Evolutionary conservation across 2,329 filamentous ascomycete genomes (phyloP), one percentile per base, ranked within the genome.

Genomic region (Claviceps lovelessii): DNA sequence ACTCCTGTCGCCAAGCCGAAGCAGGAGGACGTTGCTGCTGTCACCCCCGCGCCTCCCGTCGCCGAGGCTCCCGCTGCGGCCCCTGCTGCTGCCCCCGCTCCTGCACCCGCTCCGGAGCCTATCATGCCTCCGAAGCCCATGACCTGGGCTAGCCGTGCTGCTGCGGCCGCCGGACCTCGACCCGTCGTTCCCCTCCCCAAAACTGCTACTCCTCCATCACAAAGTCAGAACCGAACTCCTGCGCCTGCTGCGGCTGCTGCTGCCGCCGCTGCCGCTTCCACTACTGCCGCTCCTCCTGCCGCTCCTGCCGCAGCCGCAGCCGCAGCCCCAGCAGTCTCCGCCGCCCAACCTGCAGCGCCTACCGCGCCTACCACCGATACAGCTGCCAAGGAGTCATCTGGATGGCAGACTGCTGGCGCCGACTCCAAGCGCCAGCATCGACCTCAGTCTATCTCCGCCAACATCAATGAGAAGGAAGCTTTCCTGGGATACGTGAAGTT

Each of bases 401-500:
- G 75, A 57, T 98, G 93, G 93, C 91, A 95, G 71, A 91, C 87
- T 51, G 91, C 88, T 54, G 85, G 85, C 56, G 80, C 83, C 55
- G 86, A 95, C 70, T 85, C 85, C 63, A 93, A 93, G 77, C 84
- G 88, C 67, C 88, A 93, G 68, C 85, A 84, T 64, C 83, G 88
- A 59, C 80, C 80, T 52, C 85, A 87, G 69, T 80, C 83, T 54
- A 76, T 81, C 62, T 76, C 81, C 55, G 75, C 75, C 52, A 69
- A 76, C 31, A 70, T 73, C n/a, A 67, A 73, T 49, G 86, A 90
- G 64, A 86, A 88, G 64, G 85, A 91, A 59, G 81, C 81, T 58
- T 84, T 84, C 54, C 80, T 90, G 61, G 93, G 86, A 23, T 97
- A 96, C 70, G 89, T 98, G 70, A 95, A 95, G 77, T 95, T 91